Evolutionary conservation across 306 rosid genomes (phyloP), one percentile per base, ranked within the genome.

Genomic region (Citrullus mucosospermus): DNA sequence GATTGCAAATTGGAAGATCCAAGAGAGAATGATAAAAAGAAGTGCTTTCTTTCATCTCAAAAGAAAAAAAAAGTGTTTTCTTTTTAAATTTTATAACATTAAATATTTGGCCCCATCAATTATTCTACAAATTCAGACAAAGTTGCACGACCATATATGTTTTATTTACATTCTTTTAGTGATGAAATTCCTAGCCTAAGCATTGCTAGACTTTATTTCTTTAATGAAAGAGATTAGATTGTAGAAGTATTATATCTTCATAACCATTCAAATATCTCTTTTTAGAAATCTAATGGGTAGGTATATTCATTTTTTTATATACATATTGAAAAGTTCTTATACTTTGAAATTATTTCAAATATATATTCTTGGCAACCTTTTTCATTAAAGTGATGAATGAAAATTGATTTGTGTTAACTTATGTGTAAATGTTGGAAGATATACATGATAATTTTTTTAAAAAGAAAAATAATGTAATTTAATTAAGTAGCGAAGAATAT

Each of bases 1-100:
- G 57, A 1, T 22, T 20, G 76, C 76, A 70, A 70, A n/a, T 70
- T 70, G 76, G n/a, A 70, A 20, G 76, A 70, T 41, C 76, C 76
- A 70, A 70, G 8, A 70, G 8, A 70, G 76, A 70, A 70, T 70
- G 76, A 48, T 28, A 46, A 70, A 48, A 70, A 70, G 39, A 70
- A 62, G 39, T 61, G 36, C 67, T 50, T 50, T 14, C 55, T 12
- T 48, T 46, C 14, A 11, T 46, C 51, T 9, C 51, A 9, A 46
- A 46, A 46, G 51, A 46, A 46, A 46, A 46, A 46, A 62, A 25
- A 25, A 25, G 69, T 62, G 69, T 32, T 70, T 70, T 62, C 76
- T 70, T 70, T 70, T 46, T 16, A 6, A 48, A 71, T 71, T 71
- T 65, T 65, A 15, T 34, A 65, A 5, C 38, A 32, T 62, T 62